Percentiles rank a stretch among this genome's conserved stretches.
Evolutionary conservation across 2,329 filamentous ascomycete species (phyloP).

Genomic region (Cladophialophora yegresii): DNA sequence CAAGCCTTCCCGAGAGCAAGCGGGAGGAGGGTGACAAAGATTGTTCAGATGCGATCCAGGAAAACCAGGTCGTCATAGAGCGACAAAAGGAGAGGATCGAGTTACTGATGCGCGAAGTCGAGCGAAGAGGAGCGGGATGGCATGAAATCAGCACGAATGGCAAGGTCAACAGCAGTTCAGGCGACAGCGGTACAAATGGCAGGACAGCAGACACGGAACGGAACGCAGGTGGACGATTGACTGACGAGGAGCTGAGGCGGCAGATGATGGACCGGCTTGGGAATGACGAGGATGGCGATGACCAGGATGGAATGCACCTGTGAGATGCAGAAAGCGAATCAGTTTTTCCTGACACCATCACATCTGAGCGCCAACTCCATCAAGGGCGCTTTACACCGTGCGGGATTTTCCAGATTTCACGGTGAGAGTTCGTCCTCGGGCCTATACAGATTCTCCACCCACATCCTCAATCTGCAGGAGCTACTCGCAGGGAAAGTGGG

Average conservation of each 20-base stretch:
- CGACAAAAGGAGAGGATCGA: constrained; percentile 59
- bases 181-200: constrained; percentile 1
- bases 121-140: constrained; percentile 59
- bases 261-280: constrained; percentile 43
- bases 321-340: constrained; percentile 36
- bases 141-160: constrained; percentile 40
- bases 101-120: constrained; percentile 58
- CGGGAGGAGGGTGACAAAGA: constrained; percentile 49
- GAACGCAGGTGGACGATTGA: constrained; percentile 41
- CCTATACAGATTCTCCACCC: neutral
- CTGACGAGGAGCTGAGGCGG: constrained; percentile 47
- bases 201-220: neutral
- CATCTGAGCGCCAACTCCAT: neutral
- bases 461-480: neutral
- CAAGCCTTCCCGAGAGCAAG: constrained; percentile 37
- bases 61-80: constrained; percentile 60
- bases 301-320: constrained; percentile 48
- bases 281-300: constrained; percentile 37
- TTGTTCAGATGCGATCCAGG: constrained; percentile 58
- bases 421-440: neutral
- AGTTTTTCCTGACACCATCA: neutral
- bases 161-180: constrained; percentile 25
- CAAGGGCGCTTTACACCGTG: neutral
- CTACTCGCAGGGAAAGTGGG: neutral
- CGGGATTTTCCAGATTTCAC: neutral